Percentiles rank a stretch among this genome's conserved stretches.
Conservation (phyloP, 75 land plant genomes). For the Sequoiadendron giganteum region DNA sequence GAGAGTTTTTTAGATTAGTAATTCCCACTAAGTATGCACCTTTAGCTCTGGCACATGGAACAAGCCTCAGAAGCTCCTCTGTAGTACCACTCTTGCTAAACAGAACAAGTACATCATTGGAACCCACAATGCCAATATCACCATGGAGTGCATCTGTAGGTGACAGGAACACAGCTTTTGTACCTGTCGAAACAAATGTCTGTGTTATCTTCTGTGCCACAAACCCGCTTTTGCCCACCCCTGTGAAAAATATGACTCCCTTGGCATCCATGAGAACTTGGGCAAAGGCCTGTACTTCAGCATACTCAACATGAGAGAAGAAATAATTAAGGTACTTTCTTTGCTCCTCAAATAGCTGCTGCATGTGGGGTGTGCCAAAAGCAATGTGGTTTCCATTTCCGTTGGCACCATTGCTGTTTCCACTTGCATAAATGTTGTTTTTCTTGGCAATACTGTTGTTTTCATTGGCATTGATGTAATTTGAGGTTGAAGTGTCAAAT, state of each 20-base stretch:
- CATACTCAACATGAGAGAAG: constrained; percentile 64
- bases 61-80: constrained; percentile 79
- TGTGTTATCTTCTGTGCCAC: constrained; percentile 93
- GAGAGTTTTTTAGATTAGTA: constrained; percentile 49
- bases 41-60: constrained; percentile 82
- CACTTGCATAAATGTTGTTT: neutral
- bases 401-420: neutral
- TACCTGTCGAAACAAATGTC: constrained; percentile 90
- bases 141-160: constrained; percentile 98
- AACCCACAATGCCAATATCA: constrained; percentile 77
- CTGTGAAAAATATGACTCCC: constrained; percentile 92
- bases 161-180: constrained; percentile 65
- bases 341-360: constrained; percentile 68
- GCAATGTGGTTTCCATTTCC: neutral
- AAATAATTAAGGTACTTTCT: constrained; percentile 64
- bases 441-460: neutral
- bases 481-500: neutral
- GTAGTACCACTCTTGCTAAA: constrained; percentile 88
- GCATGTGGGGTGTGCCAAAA: constrained; percentile 29
- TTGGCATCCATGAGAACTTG: constrained; percentile 46
- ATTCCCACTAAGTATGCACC: constrained; percentile 75
- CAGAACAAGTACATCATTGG: constrained; percentile 62
- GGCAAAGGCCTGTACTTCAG: constrained; percentile 55
- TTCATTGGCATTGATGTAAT: neutral
- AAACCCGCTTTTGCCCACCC: constrained; percentile 98